Base-by-base conservation (phyloP, 192 early-diverging fungal genomes). In the Backusella parvicylindrica region DNA sequence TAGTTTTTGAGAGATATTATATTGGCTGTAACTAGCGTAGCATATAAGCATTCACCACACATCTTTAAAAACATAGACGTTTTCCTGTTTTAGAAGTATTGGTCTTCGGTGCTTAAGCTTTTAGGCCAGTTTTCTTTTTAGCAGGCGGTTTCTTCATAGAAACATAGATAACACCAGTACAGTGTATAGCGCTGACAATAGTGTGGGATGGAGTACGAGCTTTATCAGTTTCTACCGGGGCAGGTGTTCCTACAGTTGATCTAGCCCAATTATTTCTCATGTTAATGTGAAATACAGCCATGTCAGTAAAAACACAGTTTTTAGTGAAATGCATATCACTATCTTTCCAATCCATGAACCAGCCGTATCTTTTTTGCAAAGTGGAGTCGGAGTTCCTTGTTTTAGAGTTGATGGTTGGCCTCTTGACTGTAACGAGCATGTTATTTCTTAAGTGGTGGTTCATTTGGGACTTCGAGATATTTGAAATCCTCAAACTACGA, bases 261-360 rank as follows among this genome's bases (percentile, higher is more conserved):
- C 50, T 56, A 13, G 50, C 50, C 12, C 50, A 56, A 56, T 56
- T 56, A 2, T 56, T 56, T 56, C 50, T 56, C 50, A 56, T 56
- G 12, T 4, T 56, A 13, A 56, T 56, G 50, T 56, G 3, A 56
- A 56, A 21, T 13, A 3, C 50, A 56, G 18, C 50, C 50, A 7
- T 13, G 15, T 56, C 50, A 56, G 15, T 56, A 13, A 56, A 56
- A 13, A 56, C 15, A 13, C 12, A 56, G 23, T 13, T 56, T 2
- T 37, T 37, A 38, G 37, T 38, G 35, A 15, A 67, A 13, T 67
- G 12, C 6, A 67, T 7, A 13, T 67, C 65, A 15, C 33, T 21
- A n/a, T 37, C 65, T 32, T 67, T 36, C 65, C 65, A 67, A 31
- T 67, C 36, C 35, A 67, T 37, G n/a, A 67, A 67, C 65, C 65